Conservation (phyloP, 306 rosid genomes). For the Albizia julibrissin region DNA sequence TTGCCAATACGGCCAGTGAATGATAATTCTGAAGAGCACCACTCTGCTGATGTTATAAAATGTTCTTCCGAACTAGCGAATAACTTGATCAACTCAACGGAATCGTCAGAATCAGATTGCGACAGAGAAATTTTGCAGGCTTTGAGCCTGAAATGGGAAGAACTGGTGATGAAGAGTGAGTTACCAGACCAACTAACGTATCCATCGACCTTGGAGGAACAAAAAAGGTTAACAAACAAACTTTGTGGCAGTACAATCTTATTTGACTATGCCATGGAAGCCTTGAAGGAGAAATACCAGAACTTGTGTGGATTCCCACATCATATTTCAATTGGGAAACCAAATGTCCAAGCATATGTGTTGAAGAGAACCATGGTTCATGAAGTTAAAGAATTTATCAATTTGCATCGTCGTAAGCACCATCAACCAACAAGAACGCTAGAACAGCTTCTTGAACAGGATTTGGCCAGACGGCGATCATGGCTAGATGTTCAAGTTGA, state of each 20-base stretch:
- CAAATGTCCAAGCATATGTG: slow-evolving; percentile 37
- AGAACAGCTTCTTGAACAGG: slow-evolving; percentile 50
- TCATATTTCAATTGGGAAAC: slow-evolving; percentile 42
- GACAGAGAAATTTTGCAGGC: slow-evolving; percentile 46
- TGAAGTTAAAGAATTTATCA: slow-evolving; percentile 49
- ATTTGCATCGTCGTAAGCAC: slow-evolving; percentile 34
- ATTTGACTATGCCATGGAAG: slow-evolving; percentile 56
- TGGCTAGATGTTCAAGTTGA: slow-evolving; percentile 58
- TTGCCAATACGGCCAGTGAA: slow-evolving; percentile 16
- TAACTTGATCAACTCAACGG: slow-evolving; percentile 30
- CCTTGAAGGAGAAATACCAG: slow-evolving; percentile 47
- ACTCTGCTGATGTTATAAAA: slow-evolving; percentile 32
- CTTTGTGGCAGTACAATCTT: slow-evolving; percentile 39
- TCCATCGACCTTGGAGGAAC: slow-evolving; percentile 46
- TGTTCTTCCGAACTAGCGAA: slow-evolving; percentile 25
- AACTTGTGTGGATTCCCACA: slow-evolving; percentile 40
- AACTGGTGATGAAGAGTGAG: slow-evolving; percentile 37
- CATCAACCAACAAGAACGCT: slow-evolving; percentile 38
- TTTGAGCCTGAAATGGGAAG: slow-evolving; percentile 54
- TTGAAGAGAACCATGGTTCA: slow-evolving; percentile 41
- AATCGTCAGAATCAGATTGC: slow-evolving; percentile 34
- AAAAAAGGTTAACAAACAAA: slow-evolving; percentile 42
- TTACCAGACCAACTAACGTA: slow-evolving; percentile 41
- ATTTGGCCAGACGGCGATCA: slow-evolving; percentile 44
- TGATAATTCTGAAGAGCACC: slow-evolving; percentile 33